A percentile compares a stretch with the other conserved stretches of the same genome.
Evolutionary conservation across 208 protist genomes (phyloP).

Genomic region (Leishmania major): DNA sequence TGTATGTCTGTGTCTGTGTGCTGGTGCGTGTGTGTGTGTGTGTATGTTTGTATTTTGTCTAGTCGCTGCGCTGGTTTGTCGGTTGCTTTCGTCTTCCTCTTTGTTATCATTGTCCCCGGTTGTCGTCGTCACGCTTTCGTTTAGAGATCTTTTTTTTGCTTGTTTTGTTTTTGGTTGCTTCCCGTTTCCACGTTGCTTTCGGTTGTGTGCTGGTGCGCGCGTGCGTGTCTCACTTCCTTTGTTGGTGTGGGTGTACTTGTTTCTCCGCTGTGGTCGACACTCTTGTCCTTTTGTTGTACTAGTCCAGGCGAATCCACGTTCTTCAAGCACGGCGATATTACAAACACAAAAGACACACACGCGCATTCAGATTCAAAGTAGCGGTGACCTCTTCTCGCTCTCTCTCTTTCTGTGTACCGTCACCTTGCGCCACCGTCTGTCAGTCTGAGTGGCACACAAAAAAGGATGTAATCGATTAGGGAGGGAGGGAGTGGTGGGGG

Average conservation of each 20-base stretch:
- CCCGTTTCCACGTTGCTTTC: not conserved
- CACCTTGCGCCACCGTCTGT: no score
- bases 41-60: not conserved
- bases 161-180: not conserved
- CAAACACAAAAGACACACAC: not conserved
- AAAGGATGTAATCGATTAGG: not conserved
- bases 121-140: not conserved
- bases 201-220: not conserved
- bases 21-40: not conserved
- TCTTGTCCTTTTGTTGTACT: not conserved
- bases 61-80: not conserved
- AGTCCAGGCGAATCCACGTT: not conserved
- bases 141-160: not conserved
- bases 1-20: no score
- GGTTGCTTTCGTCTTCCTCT: not conserved
- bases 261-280: not conserved
- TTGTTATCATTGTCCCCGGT: slow-evolving; percentile 5
- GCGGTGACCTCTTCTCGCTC: not conserved
- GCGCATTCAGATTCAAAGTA: not conserved
- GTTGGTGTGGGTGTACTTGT: not conserved
- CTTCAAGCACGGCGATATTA: not conserved
- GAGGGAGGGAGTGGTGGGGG: no score
- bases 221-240: not conserved
- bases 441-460: no score
- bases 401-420: not conserved